These are phyloP conservation scores for Phytophthora cryptogea DNA, from an alignment of 352 stramenopile genomes.

Conservation along the genomic window DNA sequence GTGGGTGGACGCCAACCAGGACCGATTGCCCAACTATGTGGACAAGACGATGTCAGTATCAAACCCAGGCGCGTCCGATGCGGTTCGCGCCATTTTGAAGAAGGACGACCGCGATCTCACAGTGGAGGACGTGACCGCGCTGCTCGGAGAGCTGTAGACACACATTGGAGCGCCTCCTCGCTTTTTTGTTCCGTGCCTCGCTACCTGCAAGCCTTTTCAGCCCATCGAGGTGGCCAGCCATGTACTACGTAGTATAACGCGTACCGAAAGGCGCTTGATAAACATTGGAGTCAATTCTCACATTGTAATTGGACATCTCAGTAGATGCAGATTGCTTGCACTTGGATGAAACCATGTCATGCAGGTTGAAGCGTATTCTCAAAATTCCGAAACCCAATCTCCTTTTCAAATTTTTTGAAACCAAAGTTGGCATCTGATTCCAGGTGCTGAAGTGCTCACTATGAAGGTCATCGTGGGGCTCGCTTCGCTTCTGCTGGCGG, in stretches of 20 bases:
- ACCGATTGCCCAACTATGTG: constrained; percentile 65
- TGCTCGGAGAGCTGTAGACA: constrained; percentile 67
- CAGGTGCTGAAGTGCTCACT: constrained; percentile 14
- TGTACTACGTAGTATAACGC: background rate
- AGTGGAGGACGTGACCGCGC: constrained; percentile 82
- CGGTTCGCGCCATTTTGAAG: constrained; percentile 74
- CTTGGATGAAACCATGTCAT: no score
- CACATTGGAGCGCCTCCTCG: background rate
- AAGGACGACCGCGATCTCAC: constrained; percentile 88
- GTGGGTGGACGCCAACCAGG: constrained; percentile 84
- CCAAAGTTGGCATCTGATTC: constrained; percentile 24
- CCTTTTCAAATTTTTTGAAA: constrained; percentile 20
- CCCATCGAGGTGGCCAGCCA: constrained; percentile 9
- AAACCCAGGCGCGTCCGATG: constrained; percentile 58
- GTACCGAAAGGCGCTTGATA: constrained; percentile 2
- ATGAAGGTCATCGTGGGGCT: constrained; percentile 40
- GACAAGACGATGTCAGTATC: constrained; percentile 64
- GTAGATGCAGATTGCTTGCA: no score
- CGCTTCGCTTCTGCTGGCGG: constrained; percentile 31
- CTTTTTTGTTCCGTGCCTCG: constrained; percentile 18
- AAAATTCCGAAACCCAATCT: background rate
- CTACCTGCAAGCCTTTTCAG: constrained; percentile 11
- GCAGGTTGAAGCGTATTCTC: no score
- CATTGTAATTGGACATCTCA: no score
- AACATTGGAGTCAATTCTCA: constrained; percentile 16